A percentile compares a stretch with the other conserved stretches of the same genome.
Evolutionary conservation across 2,329 filamentous ascomycete genomes (phyloP).

Genomic region (Xylariaceae sp.): DNA sequence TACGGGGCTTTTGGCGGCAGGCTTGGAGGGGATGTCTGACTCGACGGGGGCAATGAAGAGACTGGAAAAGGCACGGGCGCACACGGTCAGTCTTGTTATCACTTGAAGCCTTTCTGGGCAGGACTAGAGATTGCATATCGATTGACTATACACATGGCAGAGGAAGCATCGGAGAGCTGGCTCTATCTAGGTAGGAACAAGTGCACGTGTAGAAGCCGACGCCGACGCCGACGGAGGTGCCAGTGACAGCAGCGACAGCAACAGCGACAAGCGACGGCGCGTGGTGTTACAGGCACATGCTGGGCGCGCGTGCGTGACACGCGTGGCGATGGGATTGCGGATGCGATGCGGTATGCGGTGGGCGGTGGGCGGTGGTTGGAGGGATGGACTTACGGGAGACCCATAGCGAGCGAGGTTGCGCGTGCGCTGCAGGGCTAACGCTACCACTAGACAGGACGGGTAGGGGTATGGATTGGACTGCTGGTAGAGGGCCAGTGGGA

Average conservation of each 20-base stretch:
- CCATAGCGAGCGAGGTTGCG: slow-evolving; percentile 35
- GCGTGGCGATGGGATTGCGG: slow-evolving; percentile 17
- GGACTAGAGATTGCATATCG: neutral
- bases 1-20: slow-evolving; percentile 29
- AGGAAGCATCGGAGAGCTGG: neutral
- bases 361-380: too few relatives aligned
- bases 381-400: slow-evolving; percentile 44
- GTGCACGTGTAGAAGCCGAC: too few relatives aligned
- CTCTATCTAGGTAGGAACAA: too few relatives aligned
- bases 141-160: neutral
- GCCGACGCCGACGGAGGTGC: neutral
- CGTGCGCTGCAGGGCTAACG: slow-evolving; percentile 1
- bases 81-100: too few relatives aligned
- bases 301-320: neutral
- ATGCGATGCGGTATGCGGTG: too few relatives aligned
- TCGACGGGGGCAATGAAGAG: slow-evolving; percentile 47
- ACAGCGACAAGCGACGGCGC: slow-evolving; percentile 7
- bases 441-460: neutral
- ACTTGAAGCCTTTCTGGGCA: too few relatives aligned
- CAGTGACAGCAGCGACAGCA: slow-evolving; percentile 1
- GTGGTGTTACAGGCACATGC: slow-evolving; percentile 10
- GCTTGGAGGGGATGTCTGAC: slow-evolving; percentile 40
- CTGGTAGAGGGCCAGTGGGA: too few relatives aligned
- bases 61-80: slow-evolving; percentile 26
- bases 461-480: slow-evolving; percentile 3